Evolutionary conservation across 176 grass and related monocot species (phyloP), one percentile per base, ranked within the genome.

Genomic region (Avena insularis): DNA sequence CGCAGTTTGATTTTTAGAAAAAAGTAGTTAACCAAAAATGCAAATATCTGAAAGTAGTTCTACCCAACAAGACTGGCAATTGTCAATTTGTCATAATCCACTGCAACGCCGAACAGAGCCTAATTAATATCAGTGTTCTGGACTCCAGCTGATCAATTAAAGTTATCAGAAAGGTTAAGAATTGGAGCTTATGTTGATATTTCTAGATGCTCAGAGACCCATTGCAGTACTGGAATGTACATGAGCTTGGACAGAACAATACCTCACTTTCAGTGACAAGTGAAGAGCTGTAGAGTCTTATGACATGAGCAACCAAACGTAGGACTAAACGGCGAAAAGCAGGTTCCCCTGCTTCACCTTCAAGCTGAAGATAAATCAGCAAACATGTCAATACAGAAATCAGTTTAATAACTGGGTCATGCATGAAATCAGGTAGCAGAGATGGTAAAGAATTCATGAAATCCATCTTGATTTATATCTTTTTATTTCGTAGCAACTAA

Each of bases 251-350:
- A 55, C 29, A 87, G 69, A 86, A 90, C 33, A 56, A 48, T 91
- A 98, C 96, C 96, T 98, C 96, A 63, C 92, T 96, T 94, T 98
- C 96, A 65, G 96, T 98, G 81, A 94, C 90, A 92, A 98, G 96
- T 51, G 92, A 98, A 91, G 89, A 90, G 80, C 93, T 92, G 86
- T 96, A 98, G n/a, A 98, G 89, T 60, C 93, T 98, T 68, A 98
- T 98, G 82, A 98, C 91, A 91, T 98, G 94, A 83, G 93, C 92
- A 87, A 98, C 96, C 51, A 93, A 92, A 79, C 96, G 93, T 63
- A 98, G 90, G 62, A 98, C 96, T 90, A 98, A 92, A 88, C 96
- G 91, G 9, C 96, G 96, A 71, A 90, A 98, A 60, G 85, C 89
- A 86, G 96, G 96, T 78, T 98, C 96, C 66, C 96, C 93, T 87